phyloP scores from a whole-genome alignment of 2,329 filamentous ascomycete genomes.

The Fusarium ramigenum region DNA sequence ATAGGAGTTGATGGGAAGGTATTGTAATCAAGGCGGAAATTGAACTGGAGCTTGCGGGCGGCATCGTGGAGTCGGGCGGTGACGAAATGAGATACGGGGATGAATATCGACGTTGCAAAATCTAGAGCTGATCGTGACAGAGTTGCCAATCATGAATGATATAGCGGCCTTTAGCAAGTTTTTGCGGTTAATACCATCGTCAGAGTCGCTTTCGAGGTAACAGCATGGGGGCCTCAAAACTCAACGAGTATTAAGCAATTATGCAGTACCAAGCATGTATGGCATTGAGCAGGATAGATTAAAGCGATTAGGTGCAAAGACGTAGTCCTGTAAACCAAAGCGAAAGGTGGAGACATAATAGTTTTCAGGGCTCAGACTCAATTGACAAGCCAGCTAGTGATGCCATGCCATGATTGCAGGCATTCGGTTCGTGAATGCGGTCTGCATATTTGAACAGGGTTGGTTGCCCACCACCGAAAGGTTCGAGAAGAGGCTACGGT shows the following conservation, averaged over 20 bases:
- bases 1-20: not conserved
- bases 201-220: not conserved
- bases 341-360: slow-evolving; percentile 25
- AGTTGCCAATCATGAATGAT: not conserved
- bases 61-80: slow-evolving; percentile 26
- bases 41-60: slow-evolving; percentile 13
- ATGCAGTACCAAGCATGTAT: slow-evolving; percentile 14
- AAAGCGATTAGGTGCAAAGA: slow-evolving; percentile 1
- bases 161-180: not conserved
- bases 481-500: slow-evolving; percentile 33
- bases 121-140: not conserved
- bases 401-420: slow-evolving; percentile 20
- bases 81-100: not conserved
- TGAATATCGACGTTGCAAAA: not conserved
- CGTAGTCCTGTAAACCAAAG: slow-evolving; percentile 11
- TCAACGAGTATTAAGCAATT: not conserved
- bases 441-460: slow-evolving; percentile 22
- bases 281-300: not conserved
- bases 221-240: not conserved
- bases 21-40: slow-evolving; percentile 17
- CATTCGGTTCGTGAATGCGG: slow-evolving; percentile 18
- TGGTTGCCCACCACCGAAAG: slow-evolving; percentile 13
- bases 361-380: slow-evolving; percentile 30
- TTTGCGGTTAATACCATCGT: not conserved
- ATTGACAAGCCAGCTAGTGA: slow-evolving; percentile 19